A percentile compares a stretch with the other conserved stretches of the same genome.
These are phyloP conservation scores for Allium fistulosum DNA, from an alignment of 106 monocot genomes.

Conservation along the genomic window DNA sequence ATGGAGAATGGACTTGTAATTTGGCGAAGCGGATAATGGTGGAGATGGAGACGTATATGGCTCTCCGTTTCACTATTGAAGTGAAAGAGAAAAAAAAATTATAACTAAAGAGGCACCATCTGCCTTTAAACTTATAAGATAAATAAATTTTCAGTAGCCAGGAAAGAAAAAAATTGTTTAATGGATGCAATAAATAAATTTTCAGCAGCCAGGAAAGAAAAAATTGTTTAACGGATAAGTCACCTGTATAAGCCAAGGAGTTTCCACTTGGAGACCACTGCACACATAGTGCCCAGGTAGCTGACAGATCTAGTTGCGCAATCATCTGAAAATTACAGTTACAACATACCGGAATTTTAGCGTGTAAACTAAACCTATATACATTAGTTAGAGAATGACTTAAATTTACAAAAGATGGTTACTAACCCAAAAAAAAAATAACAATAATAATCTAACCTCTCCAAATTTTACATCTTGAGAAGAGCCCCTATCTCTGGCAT, in stretches of 20 bases:
- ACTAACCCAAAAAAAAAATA: not conserved
- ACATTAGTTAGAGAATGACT: not conserved
- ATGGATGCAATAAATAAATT: no score
- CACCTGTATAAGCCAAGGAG: constrained; percentile 90
- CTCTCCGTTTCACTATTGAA: no score
- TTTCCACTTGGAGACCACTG: constrained; percentile 96
- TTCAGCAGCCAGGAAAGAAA: no score
- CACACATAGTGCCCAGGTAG: constrained; percentile 86
- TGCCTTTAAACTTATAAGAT: no score
- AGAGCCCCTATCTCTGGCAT: constrained; percentile 51
- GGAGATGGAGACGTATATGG: no score
- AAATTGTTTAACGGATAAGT: not conserved
- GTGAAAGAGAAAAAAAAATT: no score
- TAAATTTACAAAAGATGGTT: constrained; percentile 1
- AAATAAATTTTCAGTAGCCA: no score
- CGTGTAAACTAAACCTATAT: not conserved
- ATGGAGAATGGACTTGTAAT: no score
- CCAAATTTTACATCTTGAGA: constrained; percentile 84
- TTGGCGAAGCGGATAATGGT: no score
- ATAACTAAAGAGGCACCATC: no score
- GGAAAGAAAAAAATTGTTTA: no score
- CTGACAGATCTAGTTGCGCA: constrained; percentile 90
- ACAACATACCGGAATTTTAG: no score
- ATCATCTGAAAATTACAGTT: constrained; percentile 56
- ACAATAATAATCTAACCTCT: constrained; percentile 48